Evolutionary conservation across 1,139 yeast species (phyloP), one percentile per base, ranked within the genome.

Genomic region (Nakaseomyces uthaithaninus): DNA sequence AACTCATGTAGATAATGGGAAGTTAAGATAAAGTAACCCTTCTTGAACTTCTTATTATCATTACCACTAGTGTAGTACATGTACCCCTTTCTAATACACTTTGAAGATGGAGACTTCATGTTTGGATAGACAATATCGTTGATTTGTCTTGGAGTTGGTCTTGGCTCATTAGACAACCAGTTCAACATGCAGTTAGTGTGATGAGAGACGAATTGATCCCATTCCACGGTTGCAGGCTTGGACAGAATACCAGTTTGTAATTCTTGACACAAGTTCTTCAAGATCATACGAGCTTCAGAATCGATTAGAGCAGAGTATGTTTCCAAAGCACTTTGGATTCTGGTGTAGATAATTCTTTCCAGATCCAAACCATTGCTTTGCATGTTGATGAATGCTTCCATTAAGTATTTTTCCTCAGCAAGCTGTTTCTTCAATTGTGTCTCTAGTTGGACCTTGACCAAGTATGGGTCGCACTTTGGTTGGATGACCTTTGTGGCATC

Each of bases 201-300:
- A 43, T 78, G 78, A 44, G 75, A 67, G 42, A 81, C 77, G 49
- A 80, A 80, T 27, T 75, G 73, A 54, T 80, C 84, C 91, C 91
- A 81, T 61, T 81, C 91, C 49, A 74, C 68, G 23, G 68, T 70
- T 3, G 75, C 64, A 42, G 76, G 79, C 52, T 77, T 77, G 27
- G 75, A 63, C 35, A 80, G 63, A 42, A 81, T 74, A 5, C 87
- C 86, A 40, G 75, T 66, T 45, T 69, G 68, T 44, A 81, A 64
- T 54, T 75, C 80, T 39, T 76, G 75, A 41, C 79, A 69, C 49
- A 81, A 61, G 49, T 71, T 74, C 40, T 74, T 69, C 36, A 75
- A 69, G 40, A 73, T 70, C 2, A 77, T 55, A 24, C 75, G 69
- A 31, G 79, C 68, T 55, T 80, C 86, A 4, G 71, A 62, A 45